These are phyloP conservation scores for Solanum chmielewskii DNA, from an alignment of 257 asterid species.

Conservation along the genomic window DNA sequence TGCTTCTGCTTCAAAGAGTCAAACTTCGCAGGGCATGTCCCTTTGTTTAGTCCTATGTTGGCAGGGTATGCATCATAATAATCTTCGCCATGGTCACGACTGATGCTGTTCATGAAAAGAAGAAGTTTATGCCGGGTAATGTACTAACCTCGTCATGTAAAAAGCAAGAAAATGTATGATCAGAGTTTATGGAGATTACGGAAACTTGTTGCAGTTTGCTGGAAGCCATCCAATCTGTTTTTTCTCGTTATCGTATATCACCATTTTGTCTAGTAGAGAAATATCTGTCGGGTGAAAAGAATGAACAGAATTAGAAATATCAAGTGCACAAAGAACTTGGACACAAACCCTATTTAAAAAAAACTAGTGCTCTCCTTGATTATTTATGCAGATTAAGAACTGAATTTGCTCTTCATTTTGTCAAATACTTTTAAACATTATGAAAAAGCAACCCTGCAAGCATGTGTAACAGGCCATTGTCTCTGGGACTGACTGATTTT, in stretches of 20 bases:
- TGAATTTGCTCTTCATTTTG: not conserved
- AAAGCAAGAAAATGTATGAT: not conserved
- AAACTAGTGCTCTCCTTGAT: not conserved
- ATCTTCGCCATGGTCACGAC: not conserved
- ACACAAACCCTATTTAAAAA: not conserved
- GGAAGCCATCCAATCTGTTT: slow-evolving; percentile 64
- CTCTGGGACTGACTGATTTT: not conserved
- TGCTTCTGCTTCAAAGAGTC: not conserved
- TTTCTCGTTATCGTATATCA: slow-evolving; percentile 76
- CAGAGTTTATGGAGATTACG: not conserved
- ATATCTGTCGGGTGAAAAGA: slow-evolving; percentile 34
- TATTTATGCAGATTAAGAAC: not conserved
- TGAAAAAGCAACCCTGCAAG: too few species aligned
- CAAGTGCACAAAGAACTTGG: not conserved
- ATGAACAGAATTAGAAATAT: not conserved
- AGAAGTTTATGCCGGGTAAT: not conserved
- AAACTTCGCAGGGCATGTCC: not conserved
- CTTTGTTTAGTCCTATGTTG: not conserved
- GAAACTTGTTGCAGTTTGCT: slow-evolving; percentile 32
- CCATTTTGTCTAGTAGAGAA: slow-evolving; percentile 73
- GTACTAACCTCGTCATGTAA: not conserved
- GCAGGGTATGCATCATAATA: not conserved
- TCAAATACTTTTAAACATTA: not conserved
- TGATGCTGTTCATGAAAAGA: not conserved
- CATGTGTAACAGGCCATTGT: too few species aligned